These are phyloP conservation scores for Scedosporium dehoogii DNA, from an alignment of 2,329 filamentous ascomycete genomes.

Conservation along the genomic window DNA sequence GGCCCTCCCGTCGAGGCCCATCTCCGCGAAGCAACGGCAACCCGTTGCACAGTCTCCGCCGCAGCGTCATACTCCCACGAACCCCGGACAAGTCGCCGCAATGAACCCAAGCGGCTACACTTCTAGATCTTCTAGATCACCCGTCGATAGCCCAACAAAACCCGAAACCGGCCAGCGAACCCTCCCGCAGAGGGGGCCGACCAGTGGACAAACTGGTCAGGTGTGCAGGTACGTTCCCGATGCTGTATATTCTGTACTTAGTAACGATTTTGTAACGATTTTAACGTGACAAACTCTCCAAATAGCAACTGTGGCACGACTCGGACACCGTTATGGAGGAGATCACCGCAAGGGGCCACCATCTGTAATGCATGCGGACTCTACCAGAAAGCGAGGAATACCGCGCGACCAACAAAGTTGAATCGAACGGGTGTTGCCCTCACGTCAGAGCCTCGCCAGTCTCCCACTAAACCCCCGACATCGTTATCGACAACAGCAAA, in stretches of 20 bases:
- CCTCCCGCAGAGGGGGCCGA: background rate
- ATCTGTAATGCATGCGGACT: conserved; percentile 98
- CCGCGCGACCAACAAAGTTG: conserved; percentile 78
- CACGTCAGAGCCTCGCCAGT: conserved; percentile 29
- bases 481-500: conserved; percentile 27
- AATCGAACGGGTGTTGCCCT: conserved; percentile 60
- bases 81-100: background rate
- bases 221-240: conserved; percentile 59
- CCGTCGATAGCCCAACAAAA: conserved; percentile 2
- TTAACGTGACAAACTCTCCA: conserved; percentile 1
- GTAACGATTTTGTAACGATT: background rate
- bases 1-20: conserved; percentile 3
- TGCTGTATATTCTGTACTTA: background rate
- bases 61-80: background rate
- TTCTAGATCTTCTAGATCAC: background rate
- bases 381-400: conserved; percentile 88
- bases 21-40: conserved; percentile 1
- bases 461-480: conserved; percentile 24
- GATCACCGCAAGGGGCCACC: conserved; percentile 83
- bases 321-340: conserved; percentile 85
- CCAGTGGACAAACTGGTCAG: conserved; percentile 36
- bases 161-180: background rate
- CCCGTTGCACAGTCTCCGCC: conserved; percentile 2
- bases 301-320: conserved; percentile 88
- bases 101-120: background rate